These are phyloP conservation scores for Lolium multiflorum DNA, from an alignment of 176 grass and related monocot species.

Conservation along the genomic window DNA sequence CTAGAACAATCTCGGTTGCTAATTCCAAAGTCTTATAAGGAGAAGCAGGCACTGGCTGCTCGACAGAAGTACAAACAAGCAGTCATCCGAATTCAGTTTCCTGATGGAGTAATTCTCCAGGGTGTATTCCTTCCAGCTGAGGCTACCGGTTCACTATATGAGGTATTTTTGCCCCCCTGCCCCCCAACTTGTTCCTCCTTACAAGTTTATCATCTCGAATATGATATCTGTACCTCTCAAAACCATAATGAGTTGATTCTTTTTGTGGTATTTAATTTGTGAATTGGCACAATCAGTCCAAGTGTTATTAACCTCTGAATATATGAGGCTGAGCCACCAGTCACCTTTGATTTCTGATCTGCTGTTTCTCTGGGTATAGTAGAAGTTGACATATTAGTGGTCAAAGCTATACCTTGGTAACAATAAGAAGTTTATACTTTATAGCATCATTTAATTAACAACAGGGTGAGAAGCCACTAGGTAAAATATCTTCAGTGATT, in stretches of 20 bases:
- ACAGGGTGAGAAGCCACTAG: neutral
- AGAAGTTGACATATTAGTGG: neutral
- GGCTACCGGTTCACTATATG: constrained; percentile 66
- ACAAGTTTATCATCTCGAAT: too few relatives aligned
- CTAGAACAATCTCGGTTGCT: constrained; percentile 78
- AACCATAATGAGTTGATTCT: constrained; percentile 27
- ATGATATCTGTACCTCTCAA: neutral
- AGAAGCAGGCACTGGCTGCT: constrained; percentile 80
- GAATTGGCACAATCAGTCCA: neutral
- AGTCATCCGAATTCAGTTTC: constrained; percentile 88
- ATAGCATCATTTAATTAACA: neutral
- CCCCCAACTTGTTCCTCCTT: too few relatives aligned
- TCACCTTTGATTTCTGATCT: neutral
- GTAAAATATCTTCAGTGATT: neutral
- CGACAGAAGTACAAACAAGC: constrained; percentile 71
- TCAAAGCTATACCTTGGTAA: constrained; percentile 19
- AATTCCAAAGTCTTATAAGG: constrained; percentile 90
- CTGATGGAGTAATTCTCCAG: constrained; percentile 88
- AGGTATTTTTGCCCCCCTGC: too few relatives aligned
- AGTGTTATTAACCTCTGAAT: neutral
- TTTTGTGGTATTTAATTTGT: constrained; percentile 11
- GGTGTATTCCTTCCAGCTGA: constrained; percentile 85
- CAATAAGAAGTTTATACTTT: constrained; percentile 1
- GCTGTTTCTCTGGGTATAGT: neutral
- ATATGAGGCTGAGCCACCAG: neutral